These are phyloP conservation scores for Solanum okadae DNA, from an alignment of 257 asterid genomes.

Conservation along the genomic window DNA sequence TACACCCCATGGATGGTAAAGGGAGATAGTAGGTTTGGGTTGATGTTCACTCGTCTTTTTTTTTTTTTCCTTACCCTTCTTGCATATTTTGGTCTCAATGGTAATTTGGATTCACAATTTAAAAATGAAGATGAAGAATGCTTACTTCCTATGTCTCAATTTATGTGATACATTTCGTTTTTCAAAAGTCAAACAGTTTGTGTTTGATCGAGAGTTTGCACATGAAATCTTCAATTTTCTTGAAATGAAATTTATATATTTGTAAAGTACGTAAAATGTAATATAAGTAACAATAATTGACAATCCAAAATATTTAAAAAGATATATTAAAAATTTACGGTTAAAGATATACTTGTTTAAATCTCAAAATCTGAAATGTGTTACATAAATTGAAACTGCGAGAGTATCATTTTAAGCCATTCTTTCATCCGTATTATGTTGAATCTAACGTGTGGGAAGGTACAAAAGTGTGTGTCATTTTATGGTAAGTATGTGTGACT, in stretches of 20 bases:
- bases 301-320: too few relatives aligned
- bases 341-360: accelerated
- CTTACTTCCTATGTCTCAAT: too few relatives aligned
- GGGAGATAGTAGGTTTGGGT: not conserved
- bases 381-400: too few relatives aligned
- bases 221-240: too few relatives aligned
- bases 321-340: too few relatives aligned
- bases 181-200: accelerated
- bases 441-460: not conserved
- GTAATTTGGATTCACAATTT: not conserved
- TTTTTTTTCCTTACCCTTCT: not conserved
- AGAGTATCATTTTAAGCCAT: not conserved
- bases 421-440: not conserved
- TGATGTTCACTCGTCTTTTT: not conserved
- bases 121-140: too few relatives aligned
- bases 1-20: not conserved
- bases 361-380: too few relatives aligned
- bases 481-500: not conserved
- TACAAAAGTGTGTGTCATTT: not conserved
- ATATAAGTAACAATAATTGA: too few relatives aligned
- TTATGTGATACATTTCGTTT: too few relatives aligned
- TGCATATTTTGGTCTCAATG: not conserved
- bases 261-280: too few relatives aligned
- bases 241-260: too few relatives aligned
- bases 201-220: too few relatives aligned